Conservation (phyloP, 73 alveolate species). For the Paramecium octaurelia region DNA sequence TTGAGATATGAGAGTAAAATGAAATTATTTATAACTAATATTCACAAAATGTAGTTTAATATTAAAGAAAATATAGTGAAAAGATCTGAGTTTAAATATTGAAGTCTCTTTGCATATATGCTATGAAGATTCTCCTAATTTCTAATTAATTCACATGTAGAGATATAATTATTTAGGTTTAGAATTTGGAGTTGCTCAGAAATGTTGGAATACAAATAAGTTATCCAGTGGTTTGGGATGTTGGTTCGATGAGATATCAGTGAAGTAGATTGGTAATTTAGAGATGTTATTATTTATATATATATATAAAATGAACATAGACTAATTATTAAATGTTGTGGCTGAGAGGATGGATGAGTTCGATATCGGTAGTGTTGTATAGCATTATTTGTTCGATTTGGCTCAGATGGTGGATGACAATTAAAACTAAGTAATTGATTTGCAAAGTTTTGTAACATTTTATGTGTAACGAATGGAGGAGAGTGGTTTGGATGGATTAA, state of each 20-base stretch:
- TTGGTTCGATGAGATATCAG: not conserved
- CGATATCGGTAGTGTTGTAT: not conserved
- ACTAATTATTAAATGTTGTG: not conserved
- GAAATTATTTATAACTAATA: not conserved
- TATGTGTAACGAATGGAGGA: not conserved
- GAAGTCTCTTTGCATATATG: too few species aligned
- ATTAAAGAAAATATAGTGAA: too few species aligned
- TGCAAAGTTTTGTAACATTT: not conserved
- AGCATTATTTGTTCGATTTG: constrained; percentile 8
- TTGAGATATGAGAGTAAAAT: not conserved
- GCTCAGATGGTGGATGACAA: not conserved
- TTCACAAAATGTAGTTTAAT: not conserved
- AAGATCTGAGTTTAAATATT: too few species aligned
- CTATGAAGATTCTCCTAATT: too few species aligned
- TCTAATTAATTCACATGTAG: too few species aligned
- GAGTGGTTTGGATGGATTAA: not conserved
- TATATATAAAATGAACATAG: constrained; percentile 9
- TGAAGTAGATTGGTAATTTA: not conserved
- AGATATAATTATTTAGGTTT: too few species aligned
- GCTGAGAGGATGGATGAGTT: not conserved
- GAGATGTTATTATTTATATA: not conserved
- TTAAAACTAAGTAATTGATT: not conserved
- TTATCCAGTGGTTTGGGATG: too few species aligned
- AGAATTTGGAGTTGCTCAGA: too few species aligned
- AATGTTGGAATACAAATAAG: too few species aligned